Percentiles rank a stretch among this genome's conserved stretches.
phyloP scores from a whole-genome alignment of 768 basidiomycete species.

The Pleurotus eryngii region DNA sequence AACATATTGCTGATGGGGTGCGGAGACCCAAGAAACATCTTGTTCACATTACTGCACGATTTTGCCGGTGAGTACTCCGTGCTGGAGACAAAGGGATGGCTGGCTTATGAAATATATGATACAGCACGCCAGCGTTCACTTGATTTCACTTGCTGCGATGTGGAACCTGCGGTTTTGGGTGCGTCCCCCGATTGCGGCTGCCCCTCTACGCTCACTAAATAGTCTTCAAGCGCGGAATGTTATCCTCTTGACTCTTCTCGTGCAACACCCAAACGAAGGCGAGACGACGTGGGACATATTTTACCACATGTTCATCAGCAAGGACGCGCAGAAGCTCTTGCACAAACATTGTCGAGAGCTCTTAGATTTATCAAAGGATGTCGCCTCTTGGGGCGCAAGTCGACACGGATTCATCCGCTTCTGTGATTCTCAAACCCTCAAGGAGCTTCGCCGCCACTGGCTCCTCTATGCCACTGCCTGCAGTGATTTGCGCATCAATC shows the following conservation, averaged over 20 bases:
- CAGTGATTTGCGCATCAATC: neutral
- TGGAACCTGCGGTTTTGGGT: slow-evolving; percentile 35
- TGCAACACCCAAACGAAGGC: slow-evolving; percentile 16
- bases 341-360: slow-evolving; percentile 28
- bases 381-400: slow-evolving; percentile 24
- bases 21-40: slow-evolving; percentile 45
- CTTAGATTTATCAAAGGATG: slow-evolving; percentile 14
- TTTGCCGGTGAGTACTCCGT: neutral
- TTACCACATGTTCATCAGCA: slow-evolving; percentile 32
- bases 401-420: slow-evolving; percentile 27
- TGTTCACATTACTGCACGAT: slow-evolving; percentile 36
- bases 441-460: slow-evolving; percentile 29
- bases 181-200: neutral
- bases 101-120: slow-evolving; percentile 11
- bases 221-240: slow-evolving; percentile 30
- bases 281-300: slow-evolving; percentile 31
- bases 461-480: slow-evolving; percentile 18
- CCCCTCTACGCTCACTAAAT: neutral
- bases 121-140: slow-evolving; percentile 16
- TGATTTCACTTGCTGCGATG: slow-evolving; percentile 37
- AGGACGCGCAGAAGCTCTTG: slow-evolving; percentile 18
- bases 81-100: neutral
- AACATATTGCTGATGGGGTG: slow-evolving; percentile 42
- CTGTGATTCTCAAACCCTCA: slow-evolving; percentile 25
- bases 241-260: slow-evolving; percentile 29